A percentile compares a stretch with the other conserved stretches of the same genome.
Conservation (phyloP, 306 rosid species). For the Casuarina glauca region DNA sequence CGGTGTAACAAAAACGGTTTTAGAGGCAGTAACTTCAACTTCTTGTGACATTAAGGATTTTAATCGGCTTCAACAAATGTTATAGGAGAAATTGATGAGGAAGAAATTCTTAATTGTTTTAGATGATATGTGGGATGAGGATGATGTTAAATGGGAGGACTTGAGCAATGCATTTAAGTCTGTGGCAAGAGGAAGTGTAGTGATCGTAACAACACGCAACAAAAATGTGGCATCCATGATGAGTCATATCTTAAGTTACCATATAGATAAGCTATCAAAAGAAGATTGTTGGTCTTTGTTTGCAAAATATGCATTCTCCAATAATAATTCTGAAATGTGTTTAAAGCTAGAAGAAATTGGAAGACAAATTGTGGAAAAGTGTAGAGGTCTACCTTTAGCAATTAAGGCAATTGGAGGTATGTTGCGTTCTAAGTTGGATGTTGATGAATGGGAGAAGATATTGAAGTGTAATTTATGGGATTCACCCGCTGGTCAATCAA, state of each 20-base stretch:
- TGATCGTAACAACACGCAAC: constrained; percentile 29
- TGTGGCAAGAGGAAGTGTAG: constrained; percentile 7
- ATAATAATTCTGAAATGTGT: background rate
- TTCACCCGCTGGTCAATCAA: background rate
- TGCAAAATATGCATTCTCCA: constrained; percentile 13
- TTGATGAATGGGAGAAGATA: constrained; percentile 10
- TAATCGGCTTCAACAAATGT: background rate
- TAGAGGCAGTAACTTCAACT: background rate
- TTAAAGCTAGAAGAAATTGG: constrained; percentile 15
- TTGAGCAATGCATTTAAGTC: background rate
- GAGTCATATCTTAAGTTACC: background rate
- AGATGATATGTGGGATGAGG: constrained; percentile 36
- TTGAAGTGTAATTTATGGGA: constrained; percentile 22
- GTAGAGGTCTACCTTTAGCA: constrained; percentile 27
- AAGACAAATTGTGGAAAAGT: constrained; percentile 22
- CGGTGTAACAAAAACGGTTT: constrained; percentile 1
- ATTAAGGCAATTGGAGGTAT: constrained; percentile 29
- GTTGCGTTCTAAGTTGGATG: background rate
- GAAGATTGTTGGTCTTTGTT: constrained; percentile 28
- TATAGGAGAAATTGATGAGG: background rate
- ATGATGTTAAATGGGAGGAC: constrained; percentile 4
- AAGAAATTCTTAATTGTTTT: constrained; percentile 29
- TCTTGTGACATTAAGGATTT: background rate
- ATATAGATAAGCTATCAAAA: constrained; percentile 2
- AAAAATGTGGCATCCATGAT: constrained; percentile 7